These are phyloP conservation scores for Oryza meridionalis DNA, from an alignment of 176 grass and related monocot species.

Conservation along the genomic window DNA sequence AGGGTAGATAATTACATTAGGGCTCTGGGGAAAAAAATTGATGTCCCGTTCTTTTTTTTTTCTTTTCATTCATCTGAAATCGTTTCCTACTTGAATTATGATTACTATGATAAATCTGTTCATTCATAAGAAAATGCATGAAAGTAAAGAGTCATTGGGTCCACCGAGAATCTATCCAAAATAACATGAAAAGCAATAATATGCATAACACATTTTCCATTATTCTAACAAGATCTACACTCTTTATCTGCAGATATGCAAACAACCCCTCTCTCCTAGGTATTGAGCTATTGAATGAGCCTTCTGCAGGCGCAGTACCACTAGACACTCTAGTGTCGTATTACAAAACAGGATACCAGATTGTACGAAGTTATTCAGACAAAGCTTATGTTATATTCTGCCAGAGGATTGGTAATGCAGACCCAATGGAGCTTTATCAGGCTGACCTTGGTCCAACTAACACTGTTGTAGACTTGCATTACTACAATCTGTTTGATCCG, in stretches of 20 bases:
- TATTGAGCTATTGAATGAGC: slow-evolving; percentile 90
- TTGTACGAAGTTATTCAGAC: slow-evolving; percentile 72
- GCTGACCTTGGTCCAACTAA: slow-evolving; percentile 69
- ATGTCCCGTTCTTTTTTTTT: neutral
- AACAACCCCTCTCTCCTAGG: slow-evolving; percentile 64
- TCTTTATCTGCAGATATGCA: slow-evolving; percentile 64
- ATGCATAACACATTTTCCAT: neutral
- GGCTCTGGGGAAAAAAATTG: neutral
- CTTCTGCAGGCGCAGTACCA: slow-evolving; percentile 66
- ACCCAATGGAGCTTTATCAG: slow-evolving; percentile 81
- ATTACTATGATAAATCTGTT: slow-evolving; percentile 3
- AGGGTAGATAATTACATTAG: neutral
- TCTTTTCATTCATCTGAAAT: neutral
- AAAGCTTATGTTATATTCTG: slow-evolving; percentile 83
- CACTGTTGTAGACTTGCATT: slow-evolving; percentile 81
- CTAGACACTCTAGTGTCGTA: slow-evolving; percentile 65
- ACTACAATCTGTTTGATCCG: slow-evolving; percentile 84
- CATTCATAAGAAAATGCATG: neutral
- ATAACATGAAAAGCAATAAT: neutral
- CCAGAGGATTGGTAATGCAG: slow-evolving; percentile 88
- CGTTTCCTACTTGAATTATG: neutral
- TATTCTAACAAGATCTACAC: neutral
- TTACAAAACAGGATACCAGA: slow-evolving; percentile 81
- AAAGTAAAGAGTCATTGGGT: neutral
- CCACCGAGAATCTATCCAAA: neutral